Evolutionary conservation across 2,329 filamentous ascomycete genomes (phyloP), one percentile per base, ranked within the genome.

Genomic region (Elsinoe batatas): DNA sequence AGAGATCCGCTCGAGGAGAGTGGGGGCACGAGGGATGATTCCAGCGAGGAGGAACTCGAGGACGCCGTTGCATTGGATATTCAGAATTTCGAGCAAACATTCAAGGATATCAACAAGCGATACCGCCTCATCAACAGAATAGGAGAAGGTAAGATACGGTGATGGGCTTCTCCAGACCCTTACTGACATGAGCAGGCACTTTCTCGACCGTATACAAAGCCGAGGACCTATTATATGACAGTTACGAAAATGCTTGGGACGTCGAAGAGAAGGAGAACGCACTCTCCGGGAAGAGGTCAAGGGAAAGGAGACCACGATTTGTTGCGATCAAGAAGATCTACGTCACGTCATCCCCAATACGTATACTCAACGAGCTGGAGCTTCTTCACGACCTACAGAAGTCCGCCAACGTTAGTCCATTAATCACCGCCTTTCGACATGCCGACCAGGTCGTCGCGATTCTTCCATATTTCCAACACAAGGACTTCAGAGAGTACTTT

Each of bases 261-360:
- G 69, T 86, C 37, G 78, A 80, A 44, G 83, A 79, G 61, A 82
- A 84, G 40, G 78, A 82, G 56, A 82, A 55, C 26, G 63, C 70
- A 64, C 47, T 74, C 74, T 40, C 66, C 71, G 49, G 69, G 69
- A 38, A 73, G 73, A 55, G 33, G 22, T n/a, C 32, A 20, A 13
- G 51, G 26, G 53, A 57, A n/a, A 74, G 73, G 51, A 78, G 74
- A 61, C 76, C 85, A 20, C 88, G 86, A 67, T 97, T 85, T 66
- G 94, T 98, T 59, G 93, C 94, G 17, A 88, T 98, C 71, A 98
- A 98, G 75, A 98, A 98, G 75, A 98, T 98, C 63, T 98, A 98
- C 70, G 93, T 97, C 61, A 98, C 94, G 0, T 96, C 91, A 60
- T 96, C 90, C 62, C 93, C 93, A 0, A 79, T 84, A 26, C 87